Conservation (phyloP, 176 grass and related monocot genomes). For the Oryza officinalis region DNA sequence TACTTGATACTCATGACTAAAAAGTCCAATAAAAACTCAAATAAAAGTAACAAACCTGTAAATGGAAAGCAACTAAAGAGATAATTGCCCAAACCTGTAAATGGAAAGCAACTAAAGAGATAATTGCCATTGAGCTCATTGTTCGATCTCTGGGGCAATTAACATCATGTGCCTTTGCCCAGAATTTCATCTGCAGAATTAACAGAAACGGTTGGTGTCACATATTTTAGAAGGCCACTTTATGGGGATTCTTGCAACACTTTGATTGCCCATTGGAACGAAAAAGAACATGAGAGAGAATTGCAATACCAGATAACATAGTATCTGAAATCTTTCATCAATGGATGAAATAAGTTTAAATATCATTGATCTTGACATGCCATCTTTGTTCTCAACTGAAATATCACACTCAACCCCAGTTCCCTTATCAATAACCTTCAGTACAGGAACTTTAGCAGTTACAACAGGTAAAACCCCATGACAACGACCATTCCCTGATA, state of each 20-base stretch:
- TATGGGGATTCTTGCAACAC: slow-evolving; percentile 2
- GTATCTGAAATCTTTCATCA: slow-evolving; percentile 78
- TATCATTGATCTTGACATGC: slow-evolving; percentile 81
- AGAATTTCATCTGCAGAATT: slow-evolving; percentile 77
- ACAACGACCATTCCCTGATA: slow-evolving; percentile 60
- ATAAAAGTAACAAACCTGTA: slow-evolving; percentile 60
- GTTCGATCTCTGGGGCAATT: slow-evolving; percentile 87
- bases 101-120: slow-evolving; percentile 97
- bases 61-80: slow-evolving; percentile 97
- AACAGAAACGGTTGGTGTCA: slow-evolving; percentile 19
- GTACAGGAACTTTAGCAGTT: slow-evolving; percentile 76
- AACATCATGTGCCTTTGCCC: slow-evolving; percentile 74
- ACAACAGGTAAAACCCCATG: slow-evolving; percentile 69
- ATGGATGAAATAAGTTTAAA: slow-evolving; percentile 73
- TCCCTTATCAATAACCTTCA: slow-evolving; percentile 67
- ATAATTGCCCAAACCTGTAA: slow-evolving; percentile 86
- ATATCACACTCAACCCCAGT: slow-evolving; percentile 90
- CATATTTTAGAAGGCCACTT: neutral
- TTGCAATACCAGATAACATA: slow-evolving; percentile 89
- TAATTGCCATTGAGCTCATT: slow-evolving; percentile 95
- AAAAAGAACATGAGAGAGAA: slow-evolving; percentile 29
- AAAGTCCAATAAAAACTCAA: slow-evolving; percentile 5
- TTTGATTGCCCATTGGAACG: slow-evolving; percentile 16
- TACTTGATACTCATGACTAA: slow-evolving; percentile 2
- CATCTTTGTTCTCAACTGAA: slow-evolving; percentile 96